Conservation (phyloP, 768 basidiomycete genomes). For the Ramaria rubella region DNA sequence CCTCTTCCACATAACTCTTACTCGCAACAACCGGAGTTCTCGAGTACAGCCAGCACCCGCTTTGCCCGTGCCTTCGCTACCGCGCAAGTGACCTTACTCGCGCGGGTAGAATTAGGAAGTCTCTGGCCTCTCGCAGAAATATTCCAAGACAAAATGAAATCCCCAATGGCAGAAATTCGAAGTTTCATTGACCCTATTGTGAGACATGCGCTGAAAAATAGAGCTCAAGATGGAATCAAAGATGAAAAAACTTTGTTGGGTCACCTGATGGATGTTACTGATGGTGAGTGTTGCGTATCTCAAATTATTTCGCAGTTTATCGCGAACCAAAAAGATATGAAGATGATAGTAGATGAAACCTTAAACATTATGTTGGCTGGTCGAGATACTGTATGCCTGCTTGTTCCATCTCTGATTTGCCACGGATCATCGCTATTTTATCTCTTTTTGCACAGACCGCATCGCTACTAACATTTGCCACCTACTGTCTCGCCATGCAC, state of each 20-base stretch:
- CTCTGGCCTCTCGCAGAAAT: conserved; percentile 51
- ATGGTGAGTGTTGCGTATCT: conserved; percentile 13
- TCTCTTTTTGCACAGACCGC: conserved; percentile 20
- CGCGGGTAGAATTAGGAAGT: conserved; percentile 35
- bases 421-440: not conserved
- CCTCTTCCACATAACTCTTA: conserved; percentile 51
- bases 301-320: conserved; percentile 3
- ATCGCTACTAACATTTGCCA: conserved; percentile 24
- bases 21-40: conserved; percentile 12
- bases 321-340: conserved; percentile 27
- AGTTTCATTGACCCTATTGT: conserved; percentile 50
- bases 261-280: conserved; percentile 17
- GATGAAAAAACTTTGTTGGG: conserved; percentile 17
- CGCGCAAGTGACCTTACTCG: conserved; percentile 37
- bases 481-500: conserved; percentile 24
- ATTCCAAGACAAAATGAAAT: conserved; percentile 39
- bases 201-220: conserved; percentile 33
- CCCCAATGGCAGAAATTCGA: conserved; percentile 42
- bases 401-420: conserved; percentile 10
- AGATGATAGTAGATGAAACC: conserved; percentile 35
- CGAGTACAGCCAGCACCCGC: conserved; percentile 32
- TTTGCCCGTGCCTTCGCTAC: conserved; percentile 47
- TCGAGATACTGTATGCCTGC: conserved; percentile 36
- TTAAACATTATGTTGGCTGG: conserved; percentile 41
- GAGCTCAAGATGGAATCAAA: not conserved